phyloP scores from a whole-genome alignment of 2,329 filamentous ascomycete species.

The Trichoderma arundinaceum region DNA sequence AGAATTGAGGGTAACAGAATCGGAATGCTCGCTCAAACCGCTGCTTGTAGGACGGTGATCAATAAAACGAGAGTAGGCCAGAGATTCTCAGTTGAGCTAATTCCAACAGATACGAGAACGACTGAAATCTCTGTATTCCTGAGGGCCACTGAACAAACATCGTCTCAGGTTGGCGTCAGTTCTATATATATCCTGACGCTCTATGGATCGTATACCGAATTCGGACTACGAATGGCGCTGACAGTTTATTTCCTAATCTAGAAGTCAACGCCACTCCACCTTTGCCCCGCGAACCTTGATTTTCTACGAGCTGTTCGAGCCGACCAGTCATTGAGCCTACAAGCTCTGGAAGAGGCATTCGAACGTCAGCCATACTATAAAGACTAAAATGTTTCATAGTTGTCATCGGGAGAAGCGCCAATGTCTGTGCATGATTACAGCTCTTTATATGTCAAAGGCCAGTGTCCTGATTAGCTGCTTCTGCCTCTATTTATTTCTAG shows the following conservation, averaged over 20 bases:
- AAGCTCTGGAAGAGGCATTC: too few relatives aligned
- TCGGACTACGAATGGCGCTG: constrained; percentile 4
- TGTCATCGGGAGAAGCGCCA: too few relatives aligned
- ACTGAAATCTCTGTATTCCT: not conserved
- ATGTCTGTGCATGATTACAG: too few relatives aligned
- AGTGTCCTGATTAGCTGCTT: too few relatives aligned
- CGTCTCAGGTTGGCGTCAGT: not conserved
- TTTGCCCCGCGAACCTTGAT: not conserved
- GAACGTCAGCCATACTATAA: too few relatives aligned
- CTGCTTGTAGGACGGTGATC: not conserved
- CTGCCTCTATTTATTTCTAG: too few relatives aligned
- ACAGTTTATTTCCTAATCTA: not conserved
- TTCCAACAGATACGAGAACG: not conserved
- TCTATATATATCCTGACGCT: not conserved
- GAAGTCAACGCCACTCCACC: not conserved
- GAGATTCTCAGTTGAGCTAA: not conserved
- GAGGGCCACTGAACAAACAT: not conserved
- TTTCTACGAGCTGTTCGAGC: not conserved
- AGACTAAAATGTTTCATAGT: too few relatives aligned
- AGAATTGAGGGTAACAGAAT: too few relatives aligned
- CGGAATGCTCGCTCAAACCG: not conserved
- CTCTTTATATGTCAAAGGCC: too few relatives aligned
- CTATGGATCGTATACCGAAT: not conserved
- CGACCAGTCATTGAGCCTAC: not conserved
- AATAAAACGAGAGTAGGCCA: too few relatives aligned